A percentile compares a stretch with the other conserved stretches of the same genome.
phyloP scores from a whole-genome alignment of 2,329 filamentous ascomycete species.

The Aspergillus sp. region DNA sequence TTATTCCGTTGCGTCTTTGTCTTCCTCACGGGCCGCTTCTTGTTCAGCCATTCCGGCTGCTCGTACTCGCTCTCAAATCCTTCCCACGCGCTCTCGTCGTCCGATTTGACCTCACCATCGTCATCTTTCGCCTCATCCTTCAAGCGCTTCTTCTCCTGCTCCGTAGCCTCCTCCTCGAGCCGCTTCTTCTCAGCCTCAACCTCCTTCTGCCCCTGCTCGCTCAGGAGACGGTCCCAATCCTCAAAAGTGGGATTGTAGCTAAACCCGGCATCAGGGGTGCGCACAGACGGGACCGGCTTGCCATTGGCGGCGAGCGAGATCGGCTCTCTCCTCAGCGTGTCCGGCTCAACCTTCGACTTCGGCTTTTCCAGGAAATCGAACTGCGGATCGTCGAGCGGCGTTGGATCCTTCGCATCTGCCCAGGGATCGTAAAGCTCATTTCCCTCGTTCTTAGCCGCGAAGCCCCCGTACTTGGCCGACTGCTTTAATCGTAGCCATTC shows the following conservation, averaged over 20 bases:
- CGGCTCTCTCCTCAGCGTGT: constrained; percentile 65
- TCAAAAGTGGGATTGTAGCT: constrained; percentile 88
- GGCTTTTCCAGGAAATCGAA: constrained; percentile 60
- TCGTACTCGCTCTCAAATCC: constrained; percentile 73
- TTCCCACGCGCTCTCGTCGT: constrained; percentile 88
- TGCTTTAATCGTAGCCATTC: constrained; percentile 69
- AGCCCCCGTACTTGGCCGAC: constrained; percentile 59
- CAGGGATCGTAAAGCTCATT: constrained; percentile 65
- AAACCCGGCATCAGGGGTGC: constrained; percentile 68
- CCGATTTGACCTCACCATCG: constrained; percentile 64
- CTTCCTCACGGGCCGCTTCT: constrained; percentile 75
- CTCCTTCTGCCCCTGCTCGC: constrained; percentile 66
- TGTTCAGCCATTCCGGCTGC: constrained; percentile 55
- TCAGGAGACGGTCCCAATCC: constrained; percentile 72
- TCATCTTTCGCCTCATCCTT: constrained; percentile 66
- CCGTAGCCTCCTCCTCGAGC: constrained; percentile 56
- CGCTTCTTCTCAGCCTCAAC: constrained; percentile 70
- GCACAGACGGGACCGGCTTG: constrained; percentile 68
- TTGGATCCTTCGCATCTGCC: constrained; percentile 44
- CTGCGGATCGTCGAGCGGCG: constrained; percentile 39
- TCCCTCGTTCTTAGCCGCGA: constrained; percentile 47
- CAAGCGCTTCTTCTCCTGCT: constrained; percentile 58
- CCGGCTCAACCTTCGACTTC: constrained; percentile 60
- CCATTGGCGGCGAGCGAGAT: constrained; percentile 75
- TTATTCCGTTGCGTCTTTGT: constrained; percentile 79